Evolutionary conservation across 108 stramenopile genomes (phyloP), one percentile per base, ranked within the genome.

Genomic region (Nitzschia putrida): DNA sequence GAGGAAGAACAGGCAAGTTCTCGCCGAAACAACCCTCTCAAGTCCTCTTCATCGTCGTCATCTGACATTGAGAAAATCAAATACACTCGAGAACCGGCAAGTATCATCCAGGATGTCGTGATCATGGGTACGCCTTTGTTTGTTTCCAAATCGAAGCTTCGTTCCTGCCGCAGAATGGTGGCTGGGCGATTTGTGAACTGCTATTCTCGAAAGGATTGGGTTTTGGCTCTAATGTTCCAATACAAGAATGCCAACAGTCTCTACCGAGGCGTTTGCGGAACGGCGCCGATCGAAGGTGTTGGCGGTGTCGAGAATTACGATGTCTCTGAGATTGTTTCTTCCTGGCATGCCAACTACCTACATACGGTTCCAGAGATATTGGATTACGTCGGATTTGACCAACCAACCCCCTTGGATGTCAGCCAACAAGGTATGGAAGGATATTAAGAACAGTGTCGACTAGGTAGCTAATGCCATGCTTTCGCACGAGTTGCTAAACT

Each of bases 141-240:
- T 16, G 70, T 83, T 38, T 68, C 75, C 24, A 29, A 38, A 22
- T 43, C 40, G n/a, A 7, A 44, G 44, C 44, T 63, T n/a, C 50
- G 66, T 13, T 8, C 23, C 3, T 67, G 73, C 22, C 78, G 92
- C 23, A 54, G 70, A 44, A 84, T 96, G 20, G 95, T 90, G 9
- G 85, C 87, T 25, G 95, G 94, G n/a, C 73, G 95, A 23, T 53
- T 96, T 38, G 68, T 97, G 41, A 96, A 97, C 78, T 84, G 83
- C 55, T 96, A 93, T 72, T 70, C 74, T 25, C 64, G 64, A 24
- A 85, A 79, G 69, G 97, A 97, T 76, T 91, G 83, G 83, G 64
- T 96, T 42, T 45, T 97, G 41, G 73, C 86, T 7, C 66, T 93
- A 25, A 75, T 89, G 83, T 86, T 83, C 43, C 69, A 40, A 4